Percentiles rank a stretch among this genome's conserved stretches.
Conservation (phyloP, 768 basidiomycete species). For the Pleurotus pulmonarius region DNA sequence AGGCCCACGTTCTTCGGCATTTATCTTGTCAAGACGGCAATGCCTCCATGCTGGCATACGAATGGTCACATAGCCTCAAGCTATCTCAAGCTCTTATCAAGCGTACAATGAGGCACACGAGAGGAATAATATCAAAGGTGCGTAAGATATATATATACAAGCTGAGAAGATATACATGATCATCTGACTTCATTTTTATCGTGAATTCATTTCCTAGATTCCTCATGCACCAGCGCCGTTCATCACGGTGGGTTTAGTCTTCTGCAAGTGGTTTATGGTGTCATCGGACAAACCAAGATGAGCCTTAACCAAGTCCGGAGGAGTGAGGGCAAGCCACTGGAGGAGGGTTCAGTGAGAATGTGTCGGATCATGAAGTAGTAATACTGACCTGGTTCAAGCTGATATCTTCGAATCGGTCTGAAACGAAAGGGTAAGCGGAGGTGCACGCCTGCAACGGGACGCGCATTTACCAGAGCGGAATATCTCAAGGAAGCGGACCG, state of each 20-base stretch:
- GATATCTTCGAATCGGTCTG: slow-evolving; percentile 30
- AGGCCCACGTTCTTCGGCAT: no score
- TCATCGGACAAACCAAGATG: slow-evolving; percentile 38
- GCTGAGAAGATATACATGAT: not conserved
- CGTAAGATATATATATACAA: not conserved
- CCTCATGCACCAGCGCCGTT: slow-evolving; percentile 10
- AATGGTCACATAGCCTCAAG: no score
- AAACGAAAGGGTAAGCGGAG: not conserved
- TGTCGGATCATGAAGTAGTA: not conserved
- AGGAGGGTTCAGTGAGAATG: not conserved
- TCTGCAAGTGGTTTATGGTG: slow-evolving; percentile 30
- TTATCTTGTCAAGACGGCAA: no score
- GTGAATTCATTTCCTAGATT: not conserved
- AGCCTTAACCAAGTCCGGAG: slow-evolving; percentile 41
- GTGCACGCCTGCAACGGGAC: not conserved
- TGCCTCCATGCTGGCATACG: no score
- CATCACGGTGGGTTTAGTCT: slow-evolving; percentile 35
- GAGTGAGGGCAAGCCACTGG: slow-evolving; percentile 38
- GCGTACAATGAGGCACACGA: no score
- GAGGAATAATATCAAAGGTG: no score
- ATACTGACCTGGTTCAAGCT: not conserved
- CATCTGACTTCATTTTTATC: not conserved
- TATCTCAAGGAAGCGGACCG: slow-evolving; percentile 44
- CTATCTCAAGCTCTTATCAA: no score
- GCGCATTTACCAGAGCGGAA: slow-evolving; percentile 34